Base-by-base conservation (phyloP, 768 basidiomycete species). In the Phylloporus sp. region DNA sequence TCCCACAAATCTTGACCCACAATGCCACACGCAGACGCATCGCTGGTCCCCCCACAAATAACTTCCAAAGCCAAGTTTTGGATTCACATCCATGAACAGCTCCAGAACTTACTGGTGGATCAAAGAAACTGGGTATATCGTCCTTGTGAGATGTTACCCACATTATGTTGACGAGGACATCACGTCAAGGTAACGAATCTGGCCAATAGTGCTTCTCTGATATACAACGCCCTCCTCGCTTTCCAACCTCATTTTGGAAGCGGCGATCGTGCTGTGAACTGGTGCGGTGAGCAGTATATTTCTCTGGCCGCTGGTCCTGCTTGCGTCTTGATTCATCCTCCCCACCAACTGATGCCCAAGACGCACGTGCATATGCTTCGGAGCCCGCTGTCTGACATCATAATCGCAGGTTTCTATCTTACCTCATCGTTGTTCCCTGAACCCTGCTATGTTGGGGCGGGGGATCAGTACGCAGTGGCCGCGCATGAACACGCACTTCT, bases 21-120 rank as follows among this genome's bases (percentile, higher is more conserved):
- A 15, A 92, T 92, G 91, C 86, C 84, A 18, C 91, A 94, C 73
- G 90, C 92, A 52, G 91, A 93, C 64, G 75, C 84, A 11, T 84
- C 86, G 1, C 68, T 84, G 15, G 75, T 95, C 6, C 91, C 89
- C n/a, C 58, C 72, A 20, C 77, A 69, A 73, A 81, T 95, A 53
- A 76, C 75, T 47, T 81, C 83, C 23, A 97, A 94, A 66, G 31
- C 74, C 8, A 80, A 85, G 31, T 93, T 95, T 69, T 95, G 94
- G 88, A 68, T 70, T 2, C 86, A 93, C 70, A 80, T 95, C 24
- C 70, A 80, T 54, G 63, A 65, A 5, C 87, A 92, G 60, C 72
- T 95, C 13, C 68, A 73, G 10, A 62, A 70, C 20, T 69, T 97
- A 28, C 68, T 94, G 3, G 81, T 77, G 9, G 85, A 77, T 10